Percentiles rank a stretch among this genome's conserved stretches.
Evolutionary conservation across 2,329 filamentous ascomycete species (phyloP).

Genomic region (Didymella keratinophila): DNA sequence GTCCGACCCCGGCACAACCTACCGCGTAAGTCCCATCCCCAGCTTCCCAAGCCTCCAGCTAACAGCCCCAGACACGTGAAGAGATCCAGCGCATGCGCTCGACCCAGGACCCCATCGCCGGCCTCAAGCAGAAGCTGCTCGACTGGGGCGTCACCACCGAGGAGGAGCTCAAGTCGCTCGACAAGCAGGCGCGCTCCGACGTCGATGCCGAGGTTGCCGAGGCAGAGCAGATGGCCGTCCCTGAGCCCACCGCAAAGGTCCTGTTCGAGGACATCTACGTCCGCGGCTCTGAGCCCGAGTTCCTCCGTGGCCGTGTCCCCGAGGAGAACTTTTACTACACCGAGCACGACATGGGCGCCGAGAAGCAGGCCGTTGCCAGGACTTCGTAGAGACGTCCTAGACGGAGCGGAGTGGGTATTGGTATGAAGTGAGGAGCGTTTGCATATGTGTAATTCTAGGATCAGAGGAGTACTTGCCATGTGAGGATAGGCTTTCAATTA

Average conservation of each 20-base stretch:
- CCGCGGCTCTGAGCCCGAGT: conserved; percentile 83
- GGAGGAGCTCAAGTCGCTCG: conserved; percentile 94
- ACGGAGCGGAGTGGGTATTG: no score
- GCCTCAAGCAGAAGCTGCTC: conserved; percentile 96
- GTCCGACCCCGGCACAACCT: conserved; percentile 99
- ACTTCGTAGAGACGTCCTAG: conserved; percentile 42
- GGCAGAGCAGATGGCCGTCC: conserved; percentile 86
- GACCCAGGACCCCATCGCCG: conserved; percentile 97
- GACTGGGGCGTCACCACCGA: conserved; percentile 93
- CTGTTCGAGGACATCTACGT: conserved; percentile 98
- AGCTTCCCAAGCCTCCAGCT: not conserved
- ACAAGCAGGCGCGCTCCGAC: conserved; percentile 87
- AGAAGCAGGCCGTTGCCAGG: conserved; percentile 47
- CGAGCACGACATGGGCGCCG: conserved; percentile 52
- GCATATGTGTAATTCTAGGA: conserved; percentile 38
- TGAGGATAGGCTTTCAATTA: conserved; percentile 19
- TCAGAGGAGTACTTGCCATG: conserved; percentile 7
- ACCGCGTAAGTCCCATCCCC: conserved; percentile 65
- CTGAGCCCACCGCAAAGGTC: conserved; percentile 80
- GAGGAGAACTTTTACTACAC: conserved; percentile 90
- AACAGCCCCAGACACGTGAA: conserved; percentile 75
- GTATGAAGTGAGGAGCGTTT: conserved; percentile 4
- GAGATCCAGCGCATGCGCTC: conserved; percentile 99
- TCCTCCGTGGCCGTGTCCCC: conserved; percentile 83
- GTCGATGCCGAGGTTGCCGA: conserved; percentile 90